Conservation (phyloP, 2,329 filamentous ascomycete species). For the Neoarthrinium moseri region DNA sequence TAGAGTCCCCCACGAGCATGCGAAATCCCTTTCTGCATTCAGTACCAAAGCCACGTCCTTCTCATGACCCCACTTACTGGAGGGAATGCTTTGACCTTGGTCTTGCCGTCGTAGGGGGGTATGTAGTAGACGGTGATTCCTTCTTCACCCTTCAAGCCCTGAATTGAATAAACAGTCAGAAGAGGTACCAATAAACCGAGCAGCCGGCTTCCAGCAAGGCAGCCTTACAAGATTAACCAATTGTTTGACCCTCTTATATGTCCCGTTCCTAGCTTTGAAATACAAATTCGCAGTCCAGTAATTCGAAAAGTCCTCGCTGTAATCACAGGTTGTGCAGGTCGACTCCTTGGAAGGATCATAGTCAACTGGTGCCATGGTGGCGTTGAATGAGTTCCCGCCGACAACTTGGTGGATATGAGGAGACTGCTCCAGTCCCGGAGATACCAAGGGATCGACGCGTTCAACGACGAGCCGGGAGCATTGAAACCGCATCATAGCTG, state of each 20-base stretch:
- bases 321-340: slow-evolving; percentile 29
- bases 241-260: slow-evolving; percentile 29
- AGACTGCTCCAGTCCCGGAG: slow-evolving; percentile 28
- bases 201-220: slow-evolving; percentile 18
- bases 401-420: slow-evolving; percentile 30
- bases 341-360: slow-evolving; percentile 23
- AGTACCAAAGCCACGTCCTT: background rate
- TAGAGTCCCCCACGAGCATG: slow-evolving; percentile 27
- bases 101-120: slow-evolving; percentile 21
- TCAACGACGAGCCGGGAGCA: slow-evolving; percentile 34
- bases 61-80: slow-evolving; percentile 24
- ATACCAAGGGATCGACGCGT: slow-evolving; percentile 28
- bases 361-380: slow-evolving; percentile 21
- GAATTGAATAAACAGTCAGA: too few species aligned
- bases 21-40: slow-evolving; percentile 22
- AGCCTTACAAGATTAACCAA: slow-evolving; percentile 27
- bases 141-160: too few species aligned
- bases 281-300: slow-evolving; percentile 31
- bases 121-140: slow-evolving; percentile 33
- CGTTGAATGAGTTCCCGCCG: slow-evolving; percentile 30
- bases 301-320: slow-evolving; percentile 31
- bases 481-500: slow-evolving; percentile 32
- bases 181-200: slow-evolving; percentile 7
- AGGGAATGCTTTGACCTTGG: slow-evolving; percentile 26
- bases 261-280: slow-evolving; percentile 29